Conservation (phyloP, 306 rosid species). For the Ziziphus jujuba region DNA sequence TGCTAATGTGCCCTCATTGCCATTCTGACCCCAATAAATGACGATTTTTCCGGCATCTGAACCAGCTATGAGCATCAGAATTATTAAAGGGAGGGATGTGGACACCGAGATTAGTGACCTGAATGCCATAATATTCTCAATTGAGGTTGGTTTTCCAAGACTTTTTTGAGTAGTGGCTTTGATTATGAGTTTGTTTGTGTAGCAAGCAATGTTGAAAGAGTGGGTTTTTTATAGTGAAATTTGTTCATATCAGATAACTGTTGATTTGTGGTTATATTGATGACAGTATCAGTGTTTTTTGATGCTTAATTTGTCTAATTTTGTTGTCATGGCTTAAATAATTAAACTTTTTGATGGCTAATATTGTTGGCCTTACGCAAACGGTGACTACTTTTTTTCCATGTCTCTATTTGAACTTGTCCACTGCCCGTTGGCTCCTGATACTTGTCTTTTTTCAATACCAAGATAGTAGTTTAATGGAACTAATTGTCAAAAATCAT, state of each 20-base stretch:
- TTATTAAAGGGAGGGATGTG: constrained; percentile 16
- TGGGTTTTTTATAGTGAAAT: not conserved
- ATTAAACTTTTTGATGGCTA: not conserved
- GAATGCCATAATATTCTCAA: constrained; percentile 27
- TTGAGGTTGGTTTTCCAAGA: too few species aligned
- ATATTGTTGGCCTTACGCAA: not conserved
- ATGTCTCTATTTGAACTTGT: not conserved
- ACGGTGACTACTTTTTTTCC: not conserved
- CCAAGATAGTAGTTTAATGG: too few species aligned
- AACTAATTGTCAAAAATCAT: too few species aligned
- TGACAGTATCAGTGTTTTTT: not conserved
- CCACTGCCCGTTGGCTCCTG: not conserved
- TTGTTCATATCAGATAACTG: not conserved
- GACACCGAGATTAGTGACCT: constrained; percentile 12
- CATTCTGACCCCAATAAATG: constrained; percentile 59
- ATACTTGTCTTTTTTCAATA: not conserved
- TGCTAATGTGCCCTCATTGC: constrained; percentile 42
- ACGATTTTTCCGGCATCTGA: constrained; percentile 25
- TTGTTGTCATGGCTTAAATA: not conserved
- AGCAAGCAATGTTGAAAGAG: not conserved
- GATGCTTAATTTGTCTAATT: constrained; percentile 2
- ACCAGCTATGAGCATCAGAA: constrained; percentile 13
- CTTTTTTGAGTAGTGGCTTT: too few species aligned
- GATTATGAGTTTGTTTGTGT: not conserved
- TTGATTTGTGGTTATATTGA: not conserved